These are phyloP conservation scores for Polyporus arcularius DNA, from an alignment of 768 basidiomycete species.

Conservation along the genomic window DNA sequence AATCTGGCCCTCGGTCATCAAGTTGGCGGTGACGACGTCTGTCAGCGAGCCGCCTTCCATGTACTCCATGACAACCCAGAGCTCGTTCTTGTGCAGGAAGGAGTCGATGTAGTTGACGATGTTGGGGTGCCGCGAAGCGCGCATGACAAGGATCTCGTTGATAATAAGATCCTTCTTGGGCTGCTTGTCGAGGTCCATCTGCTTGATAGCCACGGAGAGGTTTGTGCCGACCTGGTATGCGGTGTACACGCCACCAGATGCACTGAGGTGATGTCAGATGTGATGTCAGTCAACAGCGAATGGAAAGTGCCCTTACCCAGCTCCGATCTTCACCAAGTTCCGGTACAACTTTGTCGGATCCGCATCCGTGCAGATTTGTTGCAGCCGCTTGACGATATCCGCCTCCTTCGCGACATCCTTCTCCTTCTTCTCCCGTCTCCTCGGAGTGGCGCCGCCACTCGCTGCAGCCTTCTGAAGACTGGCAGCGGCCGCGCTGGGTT, in stretches of 20 bases:
- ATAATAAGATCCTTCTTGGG: constrained; percentile 99
- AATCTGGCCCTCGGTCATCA: constrained; percentile 99
- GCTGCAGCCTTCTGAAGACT: constrained; percentile 63
- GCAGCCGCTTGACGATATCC: constrained; percentile 88
- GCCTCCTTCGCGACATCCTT: constrained; percentile 77
- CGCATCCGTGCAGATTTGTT: constrained; percentile 95
- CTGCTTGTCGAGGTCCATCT: constrained; percentile 99
- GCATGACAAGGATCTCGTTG: constrained; percentile 99
- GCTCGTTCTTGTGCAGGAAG: constrained; percentile 95
- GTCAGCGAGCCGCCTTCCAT: constrained; percentile 97
- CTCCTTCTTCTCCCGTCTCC: constrained; percentile 85
- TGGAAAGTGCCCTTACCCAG: constrained; percentile 66
- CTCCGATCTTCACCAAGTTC: constrained; percentile 94
- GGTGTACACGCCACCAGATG: constrained; percentile 97
- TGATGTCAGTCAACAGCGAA: constrained; percentile 1
- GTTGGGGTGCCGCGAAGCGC: constrained; percentile 93
- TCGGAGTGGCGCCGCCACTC: constrained; percentile 75
- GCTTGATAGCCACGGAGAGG: constrained; percentile 95
- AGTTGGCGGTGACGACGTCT: constrained; percentile 91
- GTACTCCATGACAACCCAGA: constrained; percentile 99
- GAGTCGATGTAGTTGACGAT: constrained; percentile 99
- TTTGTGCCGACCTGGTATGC: constrained; percentile 98
- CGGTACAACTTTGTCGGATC: constrained; percentile 95
- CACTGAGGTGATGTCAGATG: constrained; percentile 46
- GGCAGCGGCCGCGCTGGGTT: constrained; percentile 63